phyloP scores from a whole-genome alignment of 2,329 filamentous ascomycete genomes.

The Colletotrichum lini region DNA sequence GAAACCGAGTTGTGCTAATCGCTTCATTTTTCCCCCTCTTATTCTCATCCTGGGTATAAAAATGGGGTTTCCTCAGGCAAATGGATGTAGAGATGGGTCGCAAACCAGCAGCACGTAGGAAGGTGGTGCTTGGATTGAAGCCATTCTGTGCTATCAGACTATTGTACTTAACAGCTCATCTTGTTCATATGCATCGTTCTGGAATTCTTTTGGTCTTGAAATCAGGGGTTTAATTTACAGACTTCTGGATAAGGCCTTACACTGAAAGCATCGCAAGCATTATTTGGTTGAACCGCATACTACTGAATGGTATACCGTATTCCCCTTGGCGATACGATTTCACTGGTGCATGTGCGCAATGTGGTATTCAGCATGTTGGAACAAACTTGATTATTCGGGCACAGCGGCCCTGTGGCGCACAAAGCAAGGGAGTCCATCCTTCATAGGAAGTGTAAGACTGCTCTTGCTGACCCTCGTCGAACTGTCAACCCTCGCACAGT shows the following conservation, averaged over 20 bases:
- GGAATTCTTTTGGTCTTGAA: no score
- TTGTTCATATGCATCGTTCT: no score
- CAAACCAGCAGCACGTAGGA: no score
- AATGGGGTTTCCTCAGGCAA: no score
- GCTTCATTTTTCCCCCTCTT: neutral
- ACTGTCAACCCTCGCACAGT: conserved; percentile 62
- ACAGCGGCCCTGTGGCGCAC: conserved; percentile 46
- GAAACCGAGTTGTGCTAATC: conserved; percentile 31
- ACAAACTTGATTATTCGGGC: neutral
- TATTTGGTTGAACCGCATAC: neutral
- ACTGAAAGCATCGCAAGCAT: no score
- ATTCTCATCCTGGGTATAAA: no score
- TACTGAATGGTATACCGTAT: neutral
- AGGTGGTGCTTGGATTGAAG: neutral
- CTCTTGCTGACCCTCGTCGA: conserved; percentile 69
- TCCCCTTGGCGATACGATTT: neutral
- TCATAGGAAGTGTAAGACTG: conserved; percentile 75
- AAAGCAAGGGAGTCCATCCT: conserved; percentile 68
- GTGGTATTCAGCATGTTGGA: neutral
- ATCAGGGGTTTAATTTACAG: no score
- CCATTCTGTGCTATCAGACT: neutral
- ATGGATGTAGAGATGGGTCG: no score
- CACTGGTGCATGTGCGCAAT: no score
- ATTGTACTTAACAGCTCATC: neutral
- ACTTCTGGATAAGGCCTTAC: no score